Percentiles rank a stretch among this genome's conserved stretches.
phyloP scores from a whole-genome alignment of 768 basidiomycete genomes.

The Leccinum pellstonianum region DNA sequence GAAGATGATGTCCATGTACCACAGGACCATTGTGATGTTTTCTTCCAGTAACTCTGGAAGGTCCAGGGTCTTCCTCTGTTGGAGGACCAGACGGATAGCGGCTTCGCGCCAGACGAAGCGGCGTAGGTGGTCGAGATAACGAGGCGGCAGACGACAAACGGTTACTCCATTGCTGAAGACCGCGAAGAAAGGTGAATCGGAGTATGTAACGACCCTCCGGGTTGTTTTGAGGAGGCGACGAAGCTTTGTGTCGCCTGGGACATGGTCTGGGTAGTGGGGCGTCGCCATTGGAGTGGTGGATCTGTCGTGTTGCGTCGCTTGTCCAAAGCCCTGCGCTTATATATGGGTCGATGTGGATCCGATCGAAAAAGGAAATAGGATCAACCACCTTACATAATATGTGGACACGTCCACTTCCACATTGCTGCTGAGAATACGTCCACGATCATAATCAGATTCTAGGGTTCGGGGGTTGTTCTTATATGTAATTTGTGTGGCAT shows the following conservation, averaged over 20 bases:
- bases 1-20: background rate
- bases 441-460: too few relatives aligned
- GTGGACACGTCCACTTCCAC: too few relatives aligned
- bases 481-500: too few relatives aligned
- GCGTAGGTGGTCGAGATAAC: background rate
- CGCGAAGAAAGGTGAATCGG: background rate
- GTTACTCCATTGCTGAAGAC: background rate
- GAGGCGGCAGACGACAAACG: too few relatives aligned
- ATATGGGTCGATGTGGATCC: too few relatives aligned
- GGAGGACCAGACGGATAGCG: background rate
- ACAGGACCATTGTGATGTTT: background rate
- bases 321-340: too few relatives aligned
- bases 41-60: background rate
- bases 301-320: too few relatives aligned
- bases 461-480: too few relatives aligned
- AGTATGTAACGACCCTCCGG: background rate
- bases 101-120: background rate
- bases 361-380: background rate
- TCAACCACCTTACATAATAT: too few relatives aligned
- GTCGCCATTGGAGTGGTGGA: background rate
- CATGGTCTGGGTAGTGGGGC: background rate
- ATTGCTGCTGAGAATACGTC: too few relatives aligned
- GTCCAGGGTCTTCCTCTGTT: background rate
- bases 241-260: background rate
- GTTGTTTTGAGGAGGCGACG: background rate